Base-by-base conservation (phyloP, 2,329 filamentous ascomycete genomes). In the Neonectria sp. region DNA sequence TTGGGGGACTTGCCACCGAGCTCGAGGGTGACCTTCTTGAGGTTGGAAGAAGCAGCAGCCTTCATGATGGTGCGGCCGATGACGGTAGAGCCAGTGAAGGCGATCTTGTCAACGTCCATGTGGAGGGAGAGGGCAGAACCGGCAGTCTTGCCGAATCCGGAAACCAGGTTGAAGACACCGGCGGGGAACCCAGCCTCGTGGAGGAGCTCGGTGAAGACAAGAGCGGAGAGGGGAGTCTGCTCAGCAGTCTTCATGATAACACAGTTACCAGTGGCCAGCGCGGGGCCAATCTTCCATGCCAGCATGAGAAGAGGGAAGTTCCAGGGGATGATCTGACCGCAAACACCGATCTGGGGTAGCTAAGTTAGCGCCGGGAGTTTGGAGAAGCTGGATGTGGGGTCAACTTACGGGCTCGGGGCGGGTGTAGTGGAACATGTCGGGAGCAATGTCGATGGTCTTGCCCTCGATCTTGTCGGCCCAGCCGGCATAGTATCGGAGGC, bases 401-500 rank as follows among this genome's bases (percentile, higher is more conserved):
- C 17, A 24, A 82, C 86, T 75, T 79, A 89, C 85, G 11, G 94
- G 93, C 87, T 97, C 93, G 73, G 90, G 89, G 77, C 78, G 79
- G 71, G 93, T 95, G 85, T 96, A 97, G 85, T 93, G 92, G 85
- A 97, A 94, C 82, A 91, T 94, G 72, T 93, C 91, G 65, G 89
- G 88, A 76, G 88, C 85, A 74, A 94, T 93, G 76, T 97, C 93
- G 72, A 96, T 91, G 63, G 94, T 94, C 86, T 95, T 94, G 82
- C 95, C 94, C 82, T 91, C 88, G 73, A 96, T 91, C 90, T 97
- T 97, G 87, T 97, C 95, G 76, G 94, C 93, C 91, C 92, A 97
- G 69, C 95, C 95, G 78, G 89, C 94, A 77, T 83, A 84, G 80
- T 84, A 98, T 82, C 95, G 90, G 77, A 98, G 82, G 83, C 89